Percentiles rank a stretch among this genome's conserved stretches.
Conservation (phyloP, 2,329 filamentous ascomycete species). For the Xylariaceae sp. region DNA sequence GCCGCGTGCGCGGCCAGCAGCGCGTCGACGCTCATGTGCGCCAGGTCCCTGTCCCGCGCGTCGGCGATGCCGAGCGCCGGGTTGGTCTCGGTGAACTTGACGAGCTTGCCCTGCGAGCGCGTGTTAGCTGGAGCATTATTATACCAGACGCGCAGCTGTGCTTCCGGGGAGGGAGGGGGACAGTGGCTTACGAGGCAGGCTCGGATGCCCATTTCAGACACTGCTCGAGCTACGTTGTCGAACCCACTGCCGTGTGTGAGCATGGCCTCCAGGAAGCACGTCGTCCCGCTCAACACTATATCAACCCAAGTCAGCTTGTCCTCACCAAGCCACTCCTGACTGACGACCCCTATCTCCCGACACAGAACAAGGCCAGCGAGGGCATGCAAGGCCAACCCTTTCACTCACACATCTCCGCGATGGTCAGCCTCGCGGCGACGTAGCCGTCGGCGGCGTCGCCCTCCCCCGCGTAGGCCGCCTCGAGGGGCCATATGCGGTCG, state of each 20-base stretch:
- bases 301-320: neutral
- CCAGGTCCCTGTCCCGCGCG: slow-evolving; percentile 28
- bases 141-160: neutral
- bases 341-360: too few relatives aligned
- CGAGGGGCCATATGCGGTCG: slow-evolving; percentile 33
- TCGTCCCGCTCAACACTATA: slow-evolving; percentile 42
- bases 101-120: slow-evolving; percentile 23
- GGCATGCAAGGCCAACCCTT: too few relatives aligned
- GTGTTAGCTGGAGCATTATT: too few relatives aligned
- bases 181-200: slow-evolving; percentile 14
- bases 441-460: slow-evolving; percentile 35
- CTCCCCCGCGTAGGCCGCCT: slow-evolving; percentile 16
- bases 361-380: too few relatives aligned
- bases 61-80: slow-evolving; percentile 25
- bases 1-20: slow-evolving; percentile 24
- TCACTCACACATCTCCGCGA: slow-evolving; percentile 36
- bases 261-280: slow-evolving; percentile 46
- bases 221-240: slow-evolving; percentile 12
- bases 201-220: slow-evolving; percentile 8
- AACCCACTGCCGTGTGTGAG: slow-evolving; percentile 24
- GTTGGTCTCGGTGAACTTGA: slow-evolving; percentile 29
- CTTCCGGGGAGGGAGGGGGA: neutral
- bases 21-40: slow-evolving; percentile 25
- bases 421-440: slow-evolving; percentile 37
- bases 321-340: too few relatives aligned